Evolutionary conservation across 2,329 filamentous ascomycete species (phyloP).

Genomic region (Epichloe uncinata): DNA sequence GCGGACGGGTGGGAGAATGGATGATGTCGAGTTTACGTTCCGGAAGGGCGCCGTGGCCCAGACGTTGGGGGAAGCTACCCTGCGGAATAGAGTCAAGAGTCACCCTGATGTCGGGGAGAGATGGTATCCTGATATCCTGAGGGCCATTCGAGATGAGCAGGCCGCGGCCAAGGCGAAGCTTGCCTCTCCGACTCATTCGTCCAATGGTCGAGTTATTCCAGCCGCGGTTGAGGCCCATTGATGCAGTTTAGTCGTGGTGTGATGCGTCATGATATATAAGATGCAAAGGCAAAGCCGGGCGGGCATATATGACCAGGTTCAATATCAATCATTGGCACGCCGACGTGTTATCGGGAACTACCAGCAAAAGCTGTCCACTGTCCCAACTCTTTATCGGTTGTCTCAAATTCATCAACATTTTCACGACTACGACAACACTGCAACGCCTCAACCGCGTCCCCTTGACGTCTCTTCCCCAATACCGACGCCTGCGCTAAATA

Average conservation of each 20-base stretch:
- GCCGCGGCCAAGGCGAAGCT: conserved; percentile 21
- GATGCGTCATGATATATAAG: no score
- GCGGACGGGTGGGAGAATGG: conserved; percentile 42
- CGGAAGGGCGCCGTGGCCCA: conserved; percentile 51
- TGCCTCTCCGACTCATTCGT: conserved; percentile 14
- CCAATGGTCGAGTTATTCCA: conserved; percentile 10
- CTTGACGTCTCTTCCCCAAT: not conserved
- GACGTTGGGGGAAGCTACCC: conserved; percentile 62
- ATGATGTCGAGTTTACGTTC: conserved; percentile 83
- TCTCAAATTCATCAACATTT: not conserved
- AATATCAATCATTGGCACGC: not conserved
- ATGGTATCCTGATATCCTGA: conserved; percentile 58
- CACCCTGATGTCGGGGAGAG: conserved; percentile 77
- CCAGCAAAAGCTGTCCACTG: not conserved
- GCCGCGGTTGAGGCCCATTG: conserved; percentile 21
- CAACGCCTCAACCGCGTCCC: not conserved
- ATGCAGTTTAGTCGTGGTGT: not conserved
- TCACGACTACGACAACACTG: not conserved
- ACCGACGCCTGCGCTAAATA: conserved; percentile 5
- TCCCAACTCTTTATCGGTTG: not conserved
- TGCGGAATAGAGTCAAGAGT: conserved; percentile 74
- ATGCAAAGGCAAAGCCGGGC: no score
- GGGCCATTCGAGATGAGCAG: conserved; percentile 46
- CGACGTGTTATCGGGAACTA: not conserved
- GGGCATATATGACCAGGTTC: no score